Evolutionary conservation across 2,329 filamentous ascomycete species (phyloP).

Genomic region (Bertia moriformis): DNA sequence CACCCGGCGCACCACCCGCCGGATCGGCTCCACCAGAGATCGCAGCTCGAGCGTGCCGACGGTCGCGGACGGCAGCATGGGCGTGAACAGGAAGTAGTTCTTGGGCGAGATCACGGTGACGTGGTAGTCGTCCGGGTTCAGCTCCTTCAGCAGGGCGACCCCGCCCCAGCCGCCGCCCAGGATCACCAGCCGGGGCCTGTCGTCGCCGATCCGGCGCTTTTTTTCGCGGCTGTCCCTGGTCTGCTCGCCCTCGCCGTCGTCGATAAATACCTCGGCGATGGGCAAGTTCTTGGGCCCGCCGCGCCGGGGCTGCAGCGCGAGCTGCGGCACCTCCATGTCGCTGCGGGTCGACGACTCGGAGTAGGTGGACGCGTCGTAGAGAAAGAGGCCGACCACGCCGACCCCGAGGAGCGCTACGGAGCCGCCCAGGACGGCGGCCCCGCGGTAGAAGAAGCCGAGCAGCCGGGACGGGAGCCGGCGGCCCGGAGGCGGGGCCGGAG

Average conservation of each 20-base stretch:
- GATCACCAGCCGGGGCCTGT: slow-evolving; percentile 79
- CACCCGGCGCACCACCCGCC: slow-evolving; percentile 64
- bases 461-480: slow-evolving; percentile 28
- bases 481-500: too few relatives aligned
- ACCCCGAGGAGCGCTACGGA: slow-evolving; percentile 57
- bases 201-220: too few relatives aligned
- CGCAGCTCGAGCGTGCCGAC: slow-evolving; percentile 86
- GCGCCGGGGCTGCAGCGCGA: slow-evolving; percentile 64
- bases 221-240: slow-evolving; percentile 67
- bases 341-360: slow-evolving; percentile 47
- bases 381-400: slow-evolving; percentile 69
- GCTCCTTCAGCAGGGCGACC: slow-evolving; percentile 76
- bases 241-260: slow-evolving; percentile 68
- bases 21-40: slow-evolving; percentile 83
- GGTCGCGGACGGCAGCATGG: slow-evolving; percentile 92
- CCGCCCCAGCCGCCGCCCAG: slow-evolving; percentile 95
- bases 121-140: slow-evolving; percentile 86
- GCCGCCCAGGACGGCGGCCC: slow-evolving; percentile 60
- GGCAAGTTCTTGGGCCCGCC: slow-evolving; percentile 92
- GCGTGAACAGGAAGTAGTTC: slow-evolving; percentile 96
- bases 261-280: slow-evolving; percentile 73
- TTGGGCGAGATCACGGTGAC: slow-evolving; percentile 87
- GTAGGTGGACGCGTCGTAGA: slow-evolving; percentile 90
- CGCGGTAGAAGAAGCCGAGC: slow-evolving; percentile 49
- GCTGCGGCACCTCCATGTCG: slow-evolving; percentile 71